Conservation (phyloP, 1,139 yeast genomes). For the Candida sp. region DNA sequence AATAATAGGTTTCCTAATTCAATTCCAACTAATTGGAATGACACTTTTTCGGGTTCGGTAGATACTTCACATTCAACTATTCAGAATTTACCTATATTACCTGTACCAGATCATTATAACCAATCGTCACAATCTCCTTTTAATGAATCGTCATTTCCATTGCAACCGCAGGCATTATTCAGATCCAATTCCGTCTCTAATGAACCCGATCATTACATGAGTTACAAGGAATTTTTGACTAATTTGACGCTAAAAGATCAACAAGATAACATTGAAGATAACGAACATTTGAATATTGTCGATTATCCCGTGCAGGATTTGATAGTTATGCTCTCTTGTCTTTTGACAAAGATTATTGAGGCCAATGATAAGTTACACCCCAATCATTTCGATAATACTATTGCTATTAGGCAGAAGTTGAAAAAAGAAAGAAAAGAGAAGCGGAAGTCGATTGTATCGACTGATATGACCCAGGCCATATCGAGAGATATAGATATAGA, state of each 20-base stretch:
- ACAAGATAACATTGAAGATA: constrained; percentile 15
- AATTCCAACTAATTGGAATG: neutral
- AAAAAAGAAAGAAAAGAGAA: constrained; percentile 34
- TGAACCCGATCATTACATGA: constrained; percentile 46
- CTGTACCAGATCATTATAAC: constrained; percentile 2
- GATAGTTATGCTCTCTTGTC: constrained; percentile 78
- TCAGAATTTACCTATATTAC: neutral
- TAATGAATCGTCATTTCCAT: constrained; percentile 5
- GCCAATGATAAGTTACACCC: constrained; percentile 89
- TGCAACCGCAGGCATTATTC: constrained; percentile 7
- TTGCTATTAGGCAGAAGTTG: constrained; percentile 43
- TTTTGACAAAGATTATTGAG: constrained; percentile 81
- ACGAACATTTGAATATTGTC: constrained; percentile 73
- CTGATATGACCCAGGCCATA: constrained; percentile 12
- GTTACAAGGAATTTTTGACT: constrained; percentile 40
- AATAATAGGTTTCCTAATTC: constrained; percentile 1
- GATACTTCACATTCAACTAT: neutral
- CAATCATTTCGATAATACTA: constrained; percentile 56
- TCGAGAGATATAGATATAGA: constrained; percentile 16
- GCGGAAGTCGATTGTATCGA: constrained; percentile 10
- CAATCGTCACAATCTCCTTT: constrained; percentile 3
- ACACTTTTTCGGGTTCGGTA: neutral
- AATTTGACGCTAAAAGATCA: constrained; percentile 24
- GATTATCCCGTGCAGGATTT: constrained; percentile 81
- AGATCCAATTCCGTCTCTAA: constrained; percentile 11